Evolutionary conservation across 192 early-diverging fungal genomes (phyloP), one percentile per base, ranked within the genome.

Genomic region (Rhizophagus prolifer): DNA sequence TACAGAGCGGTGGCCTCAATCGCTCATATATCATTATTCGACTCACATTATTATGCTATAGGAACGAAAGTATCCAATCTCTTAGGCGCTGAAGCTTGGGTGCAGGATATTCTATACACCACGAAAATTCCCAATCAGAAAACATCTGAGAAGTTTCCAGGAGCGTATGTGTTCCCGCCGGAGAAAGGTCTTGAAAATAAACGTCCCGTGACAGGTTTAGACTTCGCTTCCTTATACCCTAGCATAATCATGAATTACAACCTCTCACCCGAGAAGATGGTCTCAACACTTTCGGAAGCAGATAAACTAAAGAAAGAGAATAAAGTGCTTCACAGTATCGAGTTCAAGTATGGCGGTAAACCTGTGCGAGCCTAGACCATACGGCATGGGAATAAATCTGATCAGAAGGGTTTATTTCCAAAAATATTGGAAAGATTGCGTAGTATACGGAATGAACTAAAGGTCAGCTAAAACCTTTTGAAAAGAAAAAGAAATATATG

Each of bases 181-280:
- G 58, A 14, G 58, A 72, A 72, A n/a, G 71, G 58, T 30, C 47
- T 72, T 16, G 30, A 72, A 72, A 72, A 58, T 59, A 72, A 28
- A 60, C 47, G 13, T 9, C 71, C 71, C 4, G 58, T 72, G 28
- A 72, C 71, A 1, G 54, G 58, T 28, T 30, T 72, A 8, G 50
- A 72, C 10, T 72, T 30, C 58, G 71, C 58, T 26, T 72, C 54
- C 13, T 25, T 72, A 58, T 72, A 72, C 31, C 71, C 71, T 28
- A 72, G 71, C 28, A 47, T 72, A 58, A 72, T 72, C 2, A 72
- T 72, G 71, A 58, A 58, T 14, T 72, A 72, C 12, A 72, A 72
- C 58, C 54, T 72, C 16, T 72, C 54, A n/a, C 54, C 71, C 2
- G 50, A 72, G 26, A 72, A 72, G 31, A 72, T 72, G 12, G 54